These are phyloP conservation scores for Trichoderma afroharzianum DNA, from an alignment of 2,329 filamentous ascomycete genomes.

Conservation along the genomic window DNA sequence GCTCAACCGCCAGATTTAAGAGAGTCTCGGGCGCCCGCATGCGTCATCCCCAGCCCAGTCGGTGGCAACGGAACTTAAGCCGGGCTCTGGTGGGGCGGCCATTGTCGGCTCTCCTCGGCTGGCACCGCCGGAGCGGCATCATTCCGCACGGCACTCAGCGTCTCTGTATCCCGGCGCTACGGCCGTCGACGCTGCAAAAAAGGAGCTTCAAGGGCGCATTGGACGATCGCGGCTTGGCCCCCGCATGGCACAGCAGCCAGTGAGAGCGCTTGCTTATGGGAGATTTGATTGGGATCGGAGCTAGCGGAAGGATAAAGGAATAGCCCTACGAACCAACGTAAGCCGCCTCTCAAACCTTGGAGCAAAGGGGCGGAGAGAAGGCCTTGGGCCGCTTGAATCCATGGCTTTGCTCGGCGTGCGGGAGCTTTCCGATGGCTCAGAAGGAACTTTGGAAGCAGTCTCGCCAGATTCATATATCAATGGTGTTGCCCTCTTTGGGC, in stretches of 20 bases:
- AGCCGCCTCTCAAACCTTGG: slow-evolving; percentile 15
- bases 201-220: neutral
- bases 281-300: neutral
- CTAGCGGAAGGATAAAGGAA: neutral
- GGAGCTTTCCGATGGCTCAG: slow-evolving; percentile 20
- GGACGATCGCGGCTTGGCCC: slow-evolving; percentile 22
- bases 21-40: neutral
- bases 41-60: neutral
- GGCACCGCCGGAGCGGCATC: slow-evolving; percentile 28
- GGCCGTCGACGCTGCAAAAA: neutral
- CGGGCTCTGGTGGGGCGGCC: slow-evolving; percentile 29
- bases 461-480: neutral
- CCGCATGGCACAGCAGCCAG: neutral
- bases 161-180: slow-evolving; percentile 14
- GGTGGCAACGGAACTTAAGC: slow-evolving; percentile 13
- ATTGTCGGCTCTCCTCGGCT: slow-evolving; percentile 41
- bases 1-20: neutral
- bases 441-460: neutral
- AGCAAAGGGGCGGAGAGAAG: neutral
- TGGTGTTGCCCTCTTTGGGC: neutral
- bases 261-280: neutral
- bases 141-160: slow-evolving; percentile 21
- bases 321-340: neutral
- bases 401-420: slow-evolving; percentile 19
- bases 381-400: slow-evolving; percentile 23